Base-by-base conservation (phyloP, 2,329 filamentous ascomycete genomes). In the Penicillium fuscoglaucum region DNA sequence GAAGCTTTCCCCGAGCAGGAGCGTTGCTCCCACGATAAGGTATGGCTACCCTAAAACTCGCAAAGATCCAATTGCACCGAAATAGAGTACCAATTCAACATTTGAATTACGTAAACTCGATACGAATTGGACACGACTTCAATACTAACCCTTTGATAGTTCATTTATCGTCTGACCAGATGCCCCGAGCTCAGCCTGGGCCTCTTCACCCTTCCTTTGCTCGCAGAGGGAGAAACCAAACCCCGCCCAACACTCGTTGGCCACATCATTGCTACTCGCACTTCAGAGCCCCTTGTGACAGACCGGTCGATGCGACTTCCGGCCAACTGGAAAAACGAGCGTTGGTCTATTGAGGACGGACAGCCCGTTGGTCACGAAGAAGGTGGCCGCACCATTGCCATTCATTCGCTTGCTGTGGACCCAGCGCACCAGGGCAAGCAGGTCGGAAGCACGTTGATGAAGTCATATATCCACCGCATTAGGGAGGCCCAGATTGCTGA, bases 361-460 rank as follows among this genome's bases (percentile, higher is more conserved):
- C 58, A 82, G 37, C 70, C 74, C 1, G 69, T 86, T 10, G 91
- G 91, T 33, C 90, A 96, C 74, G 84, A 89, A 66, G 85, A 91
- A 58, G 78, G 80, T 17, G 91, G 91, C 40, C 78, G 86, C 44
- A 96, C 90, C 0, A 82, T 96, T 55, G 90, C 87, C 55, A 78
- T 96, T 50, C 93, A 97, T 75, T 93, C 90, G 0, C 81, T 97
- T 6, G 90, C 90, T 19, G 87, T 96, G 6, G 81, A 89, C 55
- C 91, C 90, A 0, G 84, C 87, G 59, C 85, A 91, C 57, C 90
- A 95, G 64, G 82, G 85, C 35, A 85, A 87, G 57, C 89, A 90
- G 1, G 79, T 96, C 3, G 93, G 90, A 17, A 86, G 84, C 62
- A 86, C 88, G 21, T 77, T 96, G 59, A 80, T 96, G 78, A 87